These are phyloP conservation scores for Selaginella tamariscina DNA, from an alignment of 75 land plant genomes.

Conservation along the genomic window DNA sequence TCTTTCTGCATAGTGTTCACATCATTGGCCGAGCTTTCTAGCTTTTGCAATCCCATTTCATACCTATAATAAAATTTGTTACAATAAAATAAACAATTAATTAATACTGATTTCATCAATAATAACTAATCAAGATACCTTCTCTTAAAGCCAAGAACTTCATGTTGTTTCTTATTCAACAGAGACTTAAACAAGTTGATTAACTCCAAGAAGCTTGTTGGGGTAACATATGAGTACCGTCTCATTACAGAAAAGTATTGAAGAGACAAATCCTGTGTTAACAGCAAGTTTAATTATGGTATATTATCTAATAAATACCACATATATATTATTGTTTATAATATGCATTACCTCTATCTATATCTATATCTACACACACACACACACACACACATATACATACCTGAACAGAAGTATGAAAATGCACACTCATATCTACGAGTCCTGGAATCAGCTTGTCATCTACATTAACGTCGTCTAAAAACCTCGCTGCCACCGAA, in stretches of 20 bases:
- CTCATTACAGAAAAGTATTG: conserved; percentile 20
- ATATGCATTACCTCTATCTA: too few relatives aligned
- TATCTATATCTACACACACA: neutral
- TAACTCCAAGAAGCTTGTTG: conserved; percentile 26
- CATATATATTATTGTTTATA: too few relatives aligned
- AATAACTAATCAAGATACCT: conserved; percentile 11
- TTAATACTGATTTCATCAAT: too few relatives aligned
- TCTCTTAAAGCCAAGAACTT: conserved; percentile 14
- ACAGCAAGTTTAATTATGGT: too few relatives aligned
- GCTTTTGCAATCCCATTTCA: conserved; percentile 32
- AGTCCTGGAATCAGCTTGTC: conserved; percentile 15
- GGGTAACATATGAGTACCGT: conserved; percentile 29
- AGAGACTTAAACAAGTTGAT: conserved; percentile 17
- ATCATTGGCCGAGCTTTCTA: conserved; percentile 30
- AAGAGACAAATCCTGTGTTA: conserved; percentile 21
- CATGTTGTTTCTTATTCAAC: conserved; percentile 19
- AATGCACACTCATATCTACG: conserved; percentile 26
- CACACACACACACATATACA: neutral
- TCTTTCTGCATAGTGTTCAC: conserved; percentile 29
- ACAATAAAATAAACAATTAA: neutral
- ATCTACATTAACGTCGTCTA: conserved; percentile 27
- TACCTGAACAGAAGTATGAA: conserved; percentile 32
- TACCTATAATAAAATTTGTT: conserved; percentile 11
- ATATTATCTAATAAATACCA: too few relatives aligned
- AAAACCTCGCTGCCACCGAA: conserved; percentile 28